Evolutionary conservation across 768 basidiomycete genomes (phyloP), one percentile per base, ranked within the genome.

Genomic region (Serendipita sp.): DNA sequence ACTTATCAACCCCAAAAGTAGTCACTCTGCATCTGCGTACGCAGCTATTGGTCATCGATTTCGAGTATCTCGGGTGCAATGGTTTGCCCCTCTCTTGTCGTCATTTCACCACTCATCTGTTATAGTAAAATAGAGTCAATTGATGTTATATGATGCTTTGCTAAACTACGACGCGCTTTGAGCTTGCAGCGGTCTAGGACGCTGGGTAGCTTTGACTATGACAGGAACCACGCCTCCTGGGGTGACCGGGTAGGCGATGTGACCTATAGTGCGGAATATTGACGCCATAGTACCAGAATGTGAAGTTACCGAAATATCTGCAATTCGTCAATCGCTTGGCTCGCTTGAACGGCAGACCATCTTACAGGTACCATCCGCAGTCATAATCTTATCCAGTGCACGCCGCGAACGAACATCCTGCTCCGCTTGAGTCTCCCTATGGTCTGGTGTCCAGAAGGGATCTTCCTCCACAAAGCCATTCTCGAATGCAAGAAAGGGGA

Each of bases 251-350:
- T 79, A 83, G 6, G 62, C 65, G 1, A 70, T 69, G n/a, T 83
- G 77, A 3, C 75, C 79, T 33, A 82, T 71, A 0, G 76, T 76
- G 2, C 70, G 73, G 67, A 86, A 67, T 60, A 86, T 80, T 0
- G 78, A 81, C 48, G 78, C 77, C 46, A 85, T 84, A 66, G 83
- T 79, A 0, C 81, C 84, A 16, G 80, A 77, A 69, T 89, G 87
- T 0, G 82, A 79, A 0, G 85, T 85, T 65, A 87, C 78, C 3
- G 84, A 83, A 16, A 87, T 78, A 67, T 80, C 87, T 88, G 63
- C 45, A 40, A 40, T 13, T 6, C 5, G 13, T n/a, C 3, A 29
- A 50, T 48, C 6, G 48, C 37, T n/a, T 29, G 3, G 33, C 40
- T 44, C 48, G 45, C 37, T 43, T 52, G 63, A 36, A 64, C 40